phyloP scores from a whole-genome alignment of 768 basidiomycete species.

The Suillus spraguei region DNA sequence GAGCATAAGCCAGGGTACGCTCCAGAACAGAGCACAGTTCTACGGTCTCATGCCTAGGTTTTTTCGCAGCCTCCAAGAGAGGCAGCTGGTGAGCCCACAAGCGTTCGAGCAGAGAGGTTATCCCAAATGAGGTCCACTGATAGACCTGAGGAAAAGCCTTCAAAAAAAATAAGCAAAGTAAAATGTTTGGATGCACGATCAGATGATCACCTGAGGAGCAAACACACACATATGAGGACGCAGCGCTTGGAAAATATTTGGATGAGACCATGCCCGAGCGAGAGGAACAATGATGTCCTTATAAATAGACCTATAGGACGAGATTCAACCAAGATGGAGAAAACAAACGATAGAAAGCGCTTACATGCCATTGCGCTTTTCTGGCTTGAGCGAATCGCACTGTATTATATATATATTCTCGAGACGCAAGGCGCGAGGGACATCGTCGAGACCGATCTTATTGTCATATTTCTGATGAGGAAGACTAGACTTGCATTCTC shows the following conservation, averaged over 20 bases:
- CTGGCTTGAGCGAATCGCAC: background rate
- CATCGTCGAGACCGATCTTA: background rate
- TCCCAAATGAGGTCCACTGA: conserved; percentile 7
- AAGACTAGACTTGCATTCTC: background rate
- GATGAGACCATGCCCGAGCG: background rate
- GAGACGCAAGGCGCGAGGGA: background rate
- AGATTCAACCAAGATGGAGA: no score
- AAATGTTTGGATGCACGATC: no score
- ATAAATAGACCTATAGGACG: background rate
- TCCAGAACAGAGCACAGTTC: background rate
- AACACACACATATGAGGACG: background rate
- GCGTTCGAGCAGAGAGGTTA: background rate
- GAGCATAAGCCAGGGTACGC: background rate
- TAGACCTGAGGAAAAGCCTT: background rate
- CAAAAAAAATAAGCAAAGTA: no score
- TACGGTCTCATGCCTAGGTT: background rate
- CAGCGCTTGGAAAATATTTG: background rate
- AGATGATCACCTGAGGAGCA: background rate
- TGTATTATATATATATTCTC: conserved; percentile 5
- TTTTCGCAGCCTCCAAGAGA: background rate
- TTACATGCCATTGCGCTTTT: background rate
- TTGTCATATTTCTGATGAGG: background rate
- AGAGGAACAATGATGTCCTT: background rate
- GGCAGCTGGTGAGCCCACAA: background rate
- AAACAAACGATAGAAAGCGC: no score